These are phyloP conservation scores for Fraxinus nigra DNA, from an alignment of 305 asterid genomes.

Conservation along the genomic window DNA sequence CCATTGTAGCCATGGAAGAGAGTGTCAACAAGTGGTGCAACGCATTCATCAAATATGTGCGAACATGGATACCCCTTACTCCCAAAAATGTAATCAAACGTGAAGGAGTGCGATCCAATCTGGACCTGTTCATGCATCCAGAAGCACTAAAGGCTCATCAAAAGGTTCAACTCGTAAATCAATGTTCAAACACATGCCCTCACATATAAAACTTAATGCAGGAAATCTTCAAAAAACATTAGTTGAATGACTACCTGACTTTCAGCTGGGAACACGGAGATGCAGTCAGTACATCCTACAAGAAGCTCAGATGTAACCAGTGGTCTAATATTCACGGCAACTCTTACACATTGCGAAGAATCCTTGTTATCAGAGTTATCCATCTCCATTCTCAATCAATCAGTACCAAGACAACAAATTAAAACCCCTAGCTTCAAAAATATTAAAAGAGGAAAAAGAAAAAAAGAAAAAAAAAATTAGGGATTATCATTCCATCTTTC, in stretches of 20 bases:
- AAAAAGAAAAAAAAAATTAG: background rate
- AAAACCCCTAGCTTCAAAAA: constrained; percentile 23
- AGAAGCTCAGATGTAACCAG: constrained; percentile 90
- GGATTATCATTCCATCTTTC: background rate
- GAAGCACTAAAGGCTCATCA: constrained; percentile 11
- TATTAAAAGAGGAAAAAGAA: background rate
- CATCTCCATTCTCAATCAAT: constrained; percentile 39
- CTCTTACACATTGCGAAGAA: constrained; percentile 75
- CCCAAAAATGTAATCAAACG: constrained; percentile 79
- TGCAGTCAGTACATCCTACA: constrained; percentile 82
- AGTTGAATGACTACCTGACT: constrained; percentile 56
- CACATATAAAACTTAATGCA: background rate
- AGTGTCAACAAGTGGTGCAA: constrained; percentile 81
- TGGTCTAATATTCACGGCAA: constrained; percentile 81
- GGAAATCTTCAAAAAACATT: background rate
- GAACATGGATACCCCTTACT: constrained; percentile 58
- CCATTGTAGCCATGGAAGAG: constrained; percentile 84
- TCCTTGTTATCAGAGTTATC: constrained; percentile 49
- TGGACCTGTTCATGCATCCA: constrained; percentile 61
- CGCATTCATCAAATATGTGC: constrained; percentile 66
- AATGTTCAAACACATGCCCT: background rate
- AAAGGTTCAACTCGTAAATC: background rate
- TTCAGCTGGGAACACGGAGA: constrained; percentile 65
- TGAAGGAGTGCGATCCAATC: constrained; percentile 90
- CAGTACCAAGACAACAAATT: background rate